Conservation (phyloP, 306 rosid species). For the Casuarina glauca region DNA sequence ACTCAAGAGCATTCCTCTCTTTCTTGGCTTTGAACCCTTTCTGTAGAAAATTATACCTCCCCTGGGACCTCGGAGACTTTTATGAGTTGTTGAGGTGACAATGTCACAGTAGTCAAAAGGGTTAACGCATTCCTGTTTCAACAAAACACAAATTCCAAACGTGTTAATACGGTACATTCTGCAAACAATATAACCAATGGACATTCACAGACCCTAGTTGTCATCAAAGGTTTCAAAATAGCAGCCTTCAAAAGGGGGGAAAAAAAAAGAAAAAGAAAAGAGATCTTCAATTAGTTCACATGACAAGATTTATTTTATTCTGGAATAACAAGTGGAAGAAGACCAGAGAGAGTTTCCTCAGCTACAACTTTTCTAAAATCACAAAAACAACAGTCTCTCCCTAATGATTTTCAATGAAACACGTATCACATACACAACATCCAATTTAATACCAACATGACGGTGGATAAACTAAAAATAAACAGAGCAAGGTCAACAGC, state of each 20-base stretch:
- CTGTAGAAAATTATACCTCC: constrained; percentile 93
- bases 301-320: not conserved
- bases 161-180: not conserved
- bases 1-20: constrained; percentile 61
- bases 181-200: not conserved
- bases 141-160: constrained; percentile 15
- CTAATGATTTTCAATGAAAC: not conserved
- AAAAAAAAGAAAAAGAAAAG: not conserved
- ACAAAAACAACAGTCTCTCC: not conserved
- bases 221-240: not conserved
- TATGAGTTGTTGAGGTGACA: constrained; percentile 96
- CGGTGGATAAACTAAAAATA: not conserved
- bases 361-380: not conserved
- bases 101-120: constrained; percentile 95
- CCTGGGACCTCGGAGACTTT: constrained; percentile 98
- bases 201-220: not conserved
- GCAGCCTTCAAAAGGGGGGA: not conserved
- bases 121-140: constrained; percentile 69
- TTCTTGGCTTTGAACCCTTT: constrained; percentile 84
- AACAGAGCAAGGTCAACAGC: not conserved
- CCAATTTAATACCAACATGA: not conserved
- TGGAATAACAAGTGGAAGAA: not conserved
- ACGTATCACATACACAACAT: not conserved
- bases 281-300: not conserved
- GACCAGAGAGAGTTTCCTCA: not conserved